phyloP scores from a whole-genome alignment of 345 rosid genomes.

The Eucalyptus coolabah region DNA sequence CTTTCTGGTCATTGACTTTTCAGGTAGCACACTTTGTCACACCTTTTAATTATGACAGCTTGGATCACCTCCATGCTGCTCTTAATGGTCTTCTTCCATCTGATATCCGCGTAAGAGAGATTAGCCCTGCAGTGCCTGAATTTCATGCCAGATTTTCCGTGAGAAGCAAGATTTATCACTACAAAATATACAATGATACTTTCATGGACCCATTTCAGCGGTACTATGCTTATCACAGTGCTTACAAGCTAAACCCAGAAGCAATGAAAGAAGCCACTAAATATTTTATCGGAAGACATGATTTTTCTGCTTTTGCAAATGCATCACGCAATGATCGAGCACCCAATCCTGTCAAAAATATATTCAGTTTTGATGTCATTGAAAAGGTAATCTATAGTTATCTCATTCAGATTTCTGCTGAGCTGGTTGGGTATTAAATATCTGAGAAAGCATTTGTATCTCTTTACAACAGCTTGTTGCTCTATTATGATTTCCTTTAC shows the following conservation, averaged over 20 bases:
- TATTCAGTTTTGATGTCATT: conserved; percentile 45
- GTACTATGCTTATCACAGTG: conserved; percentile 46
- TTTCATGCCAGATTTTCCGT: conserved; percentile 89
- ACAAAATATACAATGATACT: conserved; percentile 64
- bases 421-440: neutral
- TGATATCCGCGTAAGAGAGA: conserved; percentile 75
- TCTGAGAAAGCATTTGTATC: neutral
- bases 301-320: conserved; percentile 88
- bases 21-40: conserved; percentile 95
- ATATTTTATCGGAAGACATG: conserved; percentile 52
- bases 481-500: neutral
- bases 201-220: conserved; percentile 86
- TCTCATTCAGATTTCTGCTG: neutral
- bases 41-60: conserved; percentile 62
- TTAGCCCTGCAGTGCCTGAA: conserved; percentile 60
- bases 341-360: conserved; percentile 60
- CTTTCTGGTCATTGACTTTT: conserved; percentile 5
- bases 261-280: conserved; percentile 66
- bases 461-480: neutral
- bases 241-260: conserved; percentile 44
- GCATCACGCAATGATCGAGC: conserved; percentile 56
- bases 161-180: conserved; percentile 58
- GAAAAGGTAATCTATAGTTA: conserved; percentile 43
- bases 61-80: conserved; percentile 63
- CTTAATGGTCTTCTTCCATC: conserved; percentile 78